Evolutionary conservation across 768 basidiomycete species (phyloP), one percentile per base, ranked within the genome.

Genomic region (Lactarius vividus): DNA sequence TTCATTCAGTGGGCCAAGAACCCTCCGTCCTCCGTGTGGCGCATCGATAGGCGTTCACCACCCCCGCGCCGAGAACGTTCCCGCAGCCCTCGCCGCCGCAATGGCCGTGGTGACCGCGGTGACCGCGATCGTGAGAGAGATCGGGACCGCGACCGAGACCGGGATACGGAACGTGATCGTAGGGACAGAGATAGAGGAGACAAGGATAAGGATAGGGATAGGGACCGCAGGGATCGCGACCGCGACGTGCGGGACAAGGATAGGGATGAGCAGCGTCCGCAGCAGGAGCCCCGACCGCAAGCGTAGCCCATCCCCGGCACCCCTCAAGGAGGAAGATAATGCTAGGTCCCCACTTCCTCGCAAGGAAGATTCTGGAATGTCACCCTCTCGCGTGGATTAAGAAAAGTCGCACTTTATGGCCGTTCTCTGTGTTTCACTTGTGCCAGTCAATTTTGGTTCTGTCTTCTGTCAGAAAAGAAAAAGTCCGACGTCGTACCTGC

Each of bases 1-100:
- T 54, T 18, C 3, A 33, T 56, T 16, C 59, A 89, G 88, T 91
- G 89, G 89, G 88, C 89, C 53, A 92, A 91, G 75, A 87, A 87
- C 71, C 91, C 91, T 64, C 91, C 91, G 5, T 91, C 88, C 49
- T 82, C 88, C n/a, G 85, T 88, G 46, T 92, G 91, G 91, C 88
- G 91, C 67, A 86, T 84, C 69, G 87, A 89, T 55, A 79, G 87
- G 70, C 81, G 84, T 65, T 78, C 81, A 53, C 79, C 84, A 33
- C 77, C 82, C 72, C 71, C 80, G 39, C 78, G 78, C 62, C 67
- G 67, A 35, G 67, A 68, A 26, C 67, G 67, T 23, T 66, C 63
- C 23, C 67, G 84, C 57, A 83, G 83, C 72, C 84, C 84, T 55
- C 82, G 83, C 69, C 80, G 83, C 59, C 74, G 76, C 42, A 71